Base-by-base conservation (phyloP, 805 yeast species). In the Kodamaea kaohsiungensis region DNA sequence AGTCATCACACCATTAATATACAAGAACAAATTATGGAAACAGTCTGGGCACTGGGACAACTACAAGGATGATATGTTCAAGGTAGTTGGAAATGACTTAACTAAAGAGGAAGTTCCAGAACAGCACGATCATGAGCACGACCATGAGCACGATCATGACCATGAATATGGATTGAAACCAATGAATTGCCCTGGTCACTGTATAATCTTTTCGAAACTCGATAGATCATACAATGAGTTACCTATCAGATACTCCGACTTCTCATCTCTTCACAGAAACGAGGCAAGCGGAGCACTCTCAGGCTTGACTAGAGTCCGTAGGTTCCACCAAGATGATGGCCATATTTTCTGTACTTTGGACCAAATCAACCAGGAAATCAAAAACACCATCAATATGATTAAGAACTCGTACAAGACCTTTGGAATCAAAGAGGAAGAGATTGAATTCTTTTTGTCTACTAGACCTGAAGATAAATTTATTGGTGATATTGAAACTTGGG, bases 261-360 rank as follows among this genome's bases (percentile, higher is more conserved):
- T 93, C 72, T 87, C 96, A 19, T 90, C 96, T 1, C 74, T 95
- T 55, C 99, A 95, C 69, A 79, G 99, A 65, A 95, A 95, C 65
- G 99, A 95, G 70, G 87, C 96, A 25, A 87, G 96, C 54, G 99
- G 99, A 2, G 96, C 98, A 1, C 78, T 95, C 17, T 82, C 93
- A 6, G 99, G 99, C 0, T 75, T 95, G 38, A 95, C 98, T 0
- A 78, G 99, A 53, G 97, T 95, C 2, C 82, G 99, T 55, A 78
- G 97, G 58, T 95, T 95, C 72, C 99, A 95, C 70, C 99, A 95
- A 72, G 99, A 95, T 69, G 99, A 95, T 68, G 98, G 98, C 7
- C 99, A 95, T 64, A 92, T 95, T 25, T 95, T 95, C 68, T 95
- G 99, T 66, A 83, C 87, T 1, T 77, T 81, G 37, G 84, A 80